phyloP scores from a whole-genome alignment of 2,329 filamentous ascomycete species.

The Sporothrix dimorphospora region DNA sequence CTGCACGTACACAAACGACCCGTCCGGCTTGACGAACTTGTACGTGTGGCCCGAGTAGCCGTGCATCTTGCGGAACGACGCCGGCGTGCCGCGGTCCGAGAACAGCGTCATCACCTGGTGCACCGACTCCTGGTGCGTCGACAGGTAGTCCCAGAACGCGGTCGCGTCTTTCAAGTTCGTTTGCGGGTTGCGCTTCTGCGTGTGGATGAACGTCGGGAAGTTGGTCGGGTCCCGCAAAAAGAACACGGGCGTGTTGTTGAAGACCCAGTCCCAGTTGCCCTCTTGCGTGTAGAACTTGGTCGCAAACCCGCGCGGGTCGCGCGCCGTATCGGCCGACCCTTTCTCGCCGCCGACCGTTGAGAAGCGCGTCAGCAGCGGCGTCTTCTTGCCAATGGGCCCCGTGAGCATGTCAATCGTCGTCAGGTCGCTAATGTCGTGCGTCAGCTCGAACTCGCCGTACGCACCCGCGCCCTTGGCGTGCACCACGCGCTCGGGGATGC shows the following conservation, averaged over 20 bases:
- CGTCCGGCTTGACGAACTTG: slow-evolving; percentile 68
- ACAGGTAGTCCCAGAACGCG: slow-evolving; percentile 63
- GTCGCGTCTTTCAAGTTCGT: slow-evolving; percentile 71
- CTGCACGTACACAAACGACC: slow-evolving; percentile 67
- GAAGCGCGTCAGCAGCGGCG: slow-evolving; percentile 70
- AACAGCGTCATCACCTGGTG: slow-evolving; percentile 70
- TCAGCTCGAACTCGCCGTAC: slow-evolving; percentile 37
- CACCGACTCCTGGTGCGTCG: slow-evolving; percentile 62
- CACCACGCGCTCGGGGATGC: slow-evolving; percentile 37
- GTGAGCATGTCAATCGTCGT: slow-evolving; percentile 31
- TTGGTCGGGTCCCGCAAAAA: slow-evolving; percentile 75
- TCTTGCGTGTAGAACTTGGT: slow-evolving; percentile 75
- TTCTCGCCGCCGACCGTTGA: slow-evolving; percentile 74
- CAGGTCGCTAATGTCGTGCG: slow-evolving; percentile 34
- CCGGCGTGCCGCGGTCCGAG: slow-evolving; percentile 67
- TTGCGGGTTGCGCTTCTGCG: slow-evolving; percentile 74
- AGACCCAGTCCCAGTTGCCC: slow-evolving; percentile 73
- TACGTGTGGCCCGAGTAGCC: slow-evolving; percentile 69
- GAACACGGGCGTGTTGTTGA: slow-evolving; percentile 78
- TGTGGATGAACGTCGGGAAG: slow-evolving; percentile 76
- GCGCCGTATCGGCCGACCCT: slow-evolving; percentile 75
- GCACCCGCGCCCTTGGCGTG: slow-evolving; percentile 38
- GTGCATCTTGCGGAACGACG: slow-evolving; percentile 68
- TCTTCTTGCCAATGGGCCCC: slow-evolving; percentile 44
- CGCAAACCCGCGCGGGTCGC: slow-evolving; percentile 77